Base-by-base conservation (phyloP, 495 filamentous ascomycete genomes). In the Bacidia rubella region DNA sequence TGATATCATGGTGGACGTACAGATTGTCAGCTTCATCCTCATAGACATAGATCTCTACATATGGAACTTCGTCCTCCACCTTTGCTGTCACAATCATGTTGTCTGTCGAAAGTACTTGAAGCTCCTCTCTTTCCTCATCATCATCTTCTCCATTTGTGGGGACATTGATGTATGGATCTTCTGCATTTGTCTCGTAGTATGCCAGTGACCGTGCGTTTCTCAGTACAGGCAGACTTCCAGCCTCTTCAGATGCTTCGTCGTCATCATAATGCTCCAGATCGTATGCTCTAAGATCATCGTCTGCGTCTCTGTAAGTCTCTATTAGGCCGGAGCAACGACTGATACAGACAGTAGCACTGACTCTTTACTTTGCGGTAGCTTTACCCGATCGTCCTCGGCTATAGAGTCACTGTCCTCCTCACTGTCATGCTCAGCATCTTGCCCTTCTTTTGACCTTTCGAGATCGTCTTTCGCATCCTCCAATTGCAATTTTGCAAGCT, bases 1-100 rank as follows among this genome's bases (percentile, higher is more conserved):
- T 96, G 60, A 99, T 94, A 63, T 99, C 92, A 72, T 99, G 93
- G 70, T 99, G 92, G 10, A 97, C 90, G 65, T 97, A 99, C 35
- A 99, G 81, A 66, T 99, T 97, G 63, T 94, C 92, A 10, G 81
- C 88, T 35, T 67, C 68, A 61, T 97, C 93, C 67, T 98, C 93
- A 66, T 98, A 98, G 25, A 98, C 87, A 65, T 97, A 97, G 42
- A 96, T 81, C 64, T 97, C 93, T 19, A 99, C 76, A 68, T 96
- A 90, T 23, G 92, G 88, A 23, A 99, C 84, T 59, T 97, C 92
- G 57, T 99, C 92, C 67, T 99, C 92, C 19, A 95, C 77, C 73
- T 93, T 90, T 57, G 87, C 89, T 15, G 89, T 84, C 46, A 99
- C 70, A 21, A 99, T 66, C 53, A 99, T 70, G 63, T 96, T 99